Percentiles rank a stretch among this genome's conserved stretches.
phyloP scores from a whole-genome alignment of 164 flowering plant species.

The Houttuynia cordata region DNA sequence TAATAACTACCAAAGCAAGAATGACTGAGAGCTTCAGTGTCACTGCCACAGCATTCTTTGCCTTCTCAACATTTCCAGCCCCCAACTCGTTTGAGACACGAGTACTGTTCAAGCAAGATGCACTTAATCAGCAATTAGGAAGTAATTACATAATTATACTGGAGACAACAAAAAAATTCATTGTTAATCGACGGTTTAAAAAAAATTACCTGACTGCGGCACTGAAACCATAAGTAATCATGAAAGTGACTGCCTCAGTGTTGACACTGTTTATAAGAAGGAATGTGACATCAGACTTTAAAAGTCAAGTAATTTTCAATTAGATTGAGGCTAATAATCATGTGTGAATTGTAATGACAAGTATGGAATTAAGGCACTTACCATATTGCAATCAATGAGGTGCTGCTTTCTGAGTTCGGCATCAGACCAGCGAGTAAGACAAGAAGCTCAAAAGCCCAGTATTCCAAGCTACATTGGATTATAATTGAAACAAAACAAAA shows the following conservation, averaged over 20 bases:
- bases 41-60: conserved; percentile 63
- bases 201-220: conserved; percentile 75
- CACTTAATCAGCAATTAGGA: not conserved
- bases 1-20: conserved; percentile 32
- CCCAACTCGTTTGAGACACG: conserved; percentile 91
- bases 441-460: conserved; percentile 88
- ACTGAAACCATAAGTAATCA: conserved; percentile 71
- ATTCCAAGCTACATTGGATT: conserved; percentile 89
- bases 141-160: too few relatives aligned
- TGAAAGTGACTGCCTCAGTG: conserved; percentile 66
- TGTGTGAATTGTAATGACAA: not conserved
- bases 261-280: conserved; percentile 38
- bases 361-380: too few relatives aligned
- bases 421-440: conserved; percentile 77
- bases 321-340: too few relatives aligned
- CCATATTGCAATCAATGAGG: conserved; percentile 91
- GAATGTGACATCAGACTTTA: not conserved
- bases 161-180: not conserved
- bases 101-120: conserved; percentile 35
- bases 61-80: conserved; percentile 44
- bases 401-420: conserved; percentile 54
- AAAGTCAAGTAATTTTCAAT: too few relatives aligned
- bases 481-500: too few relatives aligned
- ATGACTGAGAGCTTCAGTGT: conserved; percentile 56
- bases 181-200: not conserved